Evolutionary conservation across 2,329 filamentous ascomycete genomes (phyloP).

Genomic region (Rosellinia necatrix): DNA sequence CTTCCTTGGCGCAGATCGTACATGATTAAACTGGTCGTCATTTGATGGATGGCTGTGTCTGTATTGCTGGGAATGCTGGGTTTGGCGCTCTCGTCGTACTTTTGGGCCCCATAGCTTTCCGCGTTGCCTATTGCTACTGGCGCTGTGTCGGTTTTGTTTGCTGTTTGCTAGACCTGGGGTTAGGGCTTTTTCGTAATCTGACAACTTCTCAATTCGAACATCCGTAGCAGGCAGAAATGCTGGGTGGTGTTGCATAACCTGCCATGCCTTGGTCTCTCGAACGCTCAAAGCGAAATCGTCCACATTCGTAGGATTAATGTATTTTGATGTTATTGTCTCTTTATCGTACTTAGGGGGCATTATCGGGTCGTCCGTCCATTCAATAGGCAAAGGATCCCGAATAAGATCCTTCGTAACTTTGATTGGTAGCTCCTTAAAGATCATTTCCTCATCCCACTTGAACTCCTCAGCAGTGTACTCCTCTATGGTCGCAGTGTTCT

Average conservation of each 20-base stretch:
- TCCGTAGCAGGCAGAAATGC: slow-evolving; percentile 33
- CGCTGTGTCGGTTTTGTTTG: slow-evolving; percentile 27
- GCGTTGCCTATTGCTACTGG: slow-evolving; percentile 13
- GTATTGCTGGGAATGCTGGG: slow-evolving; percentile 8
- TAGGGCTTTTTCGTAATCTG: slow-evolving; percentile 29
- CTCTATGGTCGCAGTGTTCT: not conserved
- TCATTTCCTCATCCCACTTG: slow-evolving; percentile 34
- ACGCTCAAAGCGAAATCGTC: slow-evolving; percentile 41
- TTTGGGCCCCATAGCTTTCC: slow-evolving; percentile 19
- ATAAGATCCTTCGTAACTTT: slow-evolving; percentile 38
- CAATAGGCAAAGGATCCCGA: slow-evolving; percentile 36
- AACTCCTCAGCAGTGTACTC: slow-evolving; percentile 30
- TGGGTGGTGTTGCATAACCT: slow-evolving; percentile 38
- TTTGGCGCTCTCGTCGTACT: slow-evolving; percentile 5
- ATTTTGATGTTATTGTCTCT: slow-evolving; percentile 38
- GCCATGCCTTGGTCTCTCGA: slow-evolving; percentile 41
- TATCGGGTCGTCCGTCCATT: slow-evolving; percentile 40
- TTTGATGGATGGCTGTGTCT: not conserved
- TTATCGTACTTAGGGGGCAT: slow-evolving; percentile 40
- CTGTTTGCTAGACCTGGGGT: slow-evolving; percentile 18
- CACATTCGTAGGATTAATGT: slow-evolving; percentile 37
- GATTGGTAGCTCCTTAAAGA: slow-evolving; percentile 34
- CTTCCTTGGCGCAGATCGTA: slow-evolving; percentile 24
- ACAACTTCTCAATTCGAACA: slow-evolving; percentile 29
- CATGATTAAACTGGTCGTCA: slow-evolving; percentile 1